A percentile compares a stretch with the other conserved stretches of the same genome.
Evolutionary conservation across 805 yeast genomes (phyloP).

Genomic region (Zygosaccharomyces rouxii): DNA sequence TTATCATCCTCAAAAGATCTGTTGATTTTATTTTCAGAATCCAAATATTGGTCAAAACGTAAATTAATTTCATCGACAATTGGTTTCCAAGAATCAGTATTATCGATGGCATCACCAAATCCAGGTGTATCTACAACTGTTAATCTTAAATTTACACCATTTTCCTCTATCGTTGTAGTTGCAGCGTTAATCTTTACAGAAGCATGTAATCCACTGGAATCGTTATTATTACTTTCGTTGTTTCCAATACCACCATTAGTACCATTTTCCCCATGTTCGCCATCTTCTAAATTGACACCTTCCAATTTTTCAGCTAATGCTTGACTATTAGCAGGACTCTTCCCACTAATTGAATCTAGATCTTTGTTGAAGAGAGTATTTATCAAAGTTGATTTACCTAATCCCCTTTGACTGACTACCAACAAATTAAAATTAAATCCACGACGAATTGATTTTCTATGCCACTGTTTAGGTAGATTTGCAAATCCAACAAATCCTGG

Average conservation of each 20-base stretch:
- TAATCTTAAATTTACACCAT: constrained; percentile 81
- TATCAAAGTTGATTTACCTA: constrained; percentile 89
- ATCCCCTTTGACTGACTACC: constrained; percentile 88
- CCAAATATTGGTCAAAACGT: constrained; percentile 84
- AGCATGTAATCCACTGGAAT: constrained; percentile 35
- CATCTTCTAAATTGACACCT: constrained; percentile 14
- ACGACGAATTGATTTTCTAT: constrained; percentile 81
- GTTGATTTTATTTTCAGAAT: constrained; percentile 78
- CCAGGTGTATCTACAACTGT: constrained; percentile 90
- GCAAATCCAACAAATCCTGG: constrained; percentile 96
- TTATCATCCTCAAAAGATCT: constrained; percentile 69
- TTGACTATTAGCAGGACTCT: not conserved
- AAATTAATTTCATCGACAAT: constrained; percentile 82
- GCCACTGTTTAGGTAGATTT: constrained; percentile 98
- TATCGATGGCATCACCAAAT: constrained; percentile 86
- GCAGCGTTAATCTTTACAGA: constrained; percentile 56
- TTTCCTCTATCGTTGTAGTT: constrained; percentile 79
- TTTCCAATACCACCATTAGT: constrained; percentile 13
- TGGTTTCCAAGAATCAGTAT: constrained; percentile 79
- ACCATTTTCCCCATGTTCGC: constrained; percentile 7
- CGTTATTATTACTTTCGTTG: constrained; percentile 32
- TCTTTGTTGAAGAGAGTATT: constrained; percentile 81
- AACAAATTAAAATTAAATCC: constrained; percentile 87
- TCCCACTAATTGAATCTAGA: constrained; percentile 37
- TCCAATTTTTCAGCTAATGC: constrained; percentile 16